Evolutionary conservation across 768 basidiomycete species (phyloP).

Genomic region (Ramaria sp.): DNA sequence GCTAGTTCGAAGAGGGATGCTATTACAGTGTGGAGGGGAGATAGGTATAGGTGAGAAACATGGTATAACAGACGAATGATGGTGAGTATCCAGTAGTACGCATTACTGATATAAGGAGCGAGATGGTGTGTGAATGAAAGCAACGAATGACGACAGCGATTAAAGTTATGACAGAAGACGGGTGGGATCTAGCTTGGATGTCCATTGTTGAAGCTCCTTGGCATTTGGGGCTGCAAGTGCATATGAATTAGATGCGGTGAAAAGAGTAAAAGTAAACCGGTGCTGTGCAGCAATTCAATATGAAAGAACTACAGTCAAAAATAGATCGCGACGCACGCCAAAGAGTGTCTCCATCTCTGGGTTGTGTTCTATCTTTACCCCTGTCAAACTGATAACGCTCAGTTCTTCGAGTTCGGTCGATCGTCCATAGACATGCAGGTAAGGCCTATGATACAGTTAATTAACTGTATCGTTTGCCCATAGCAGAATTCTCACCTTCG

Average conservation of each 20-base stretch:
- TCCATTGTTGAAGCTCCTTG: conserved; percentile 84
- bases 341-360: conserved; percentile 81
- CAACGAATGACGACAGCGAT: not conserved
- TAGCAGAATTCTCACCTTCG: conserved; percentile 43
- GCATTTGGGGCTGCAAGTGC: conserved; percentile 71
- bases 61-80: conserved; percentile 1
- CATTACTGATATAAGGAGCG: not conserved
- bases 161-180: conserved; percentile 36
- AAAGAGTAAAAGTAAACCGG: conserved; percentile 80
- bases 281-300: conserved; percentile 39
- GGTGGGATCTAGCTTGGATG: conserved; percentile 74
- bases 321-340: conserved; percentile 45
- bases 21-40: not conserved
- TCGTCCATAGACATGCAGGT: conserved; percentile 78
- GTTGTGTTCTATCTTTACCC: conserved; percentile 79
- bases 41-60: not conserved
- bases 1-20: not conserved
- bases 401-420: conserved; percentile 79
- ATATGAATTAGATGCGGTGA: conserved; percentile 87
- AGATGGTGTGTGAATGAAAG: not conserved
- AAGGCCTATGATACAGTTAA: conserved; percentile 48
- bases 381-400: conserved; percentile 70
- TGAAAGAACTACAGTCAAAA: not conserved
- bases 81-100: not conserved
- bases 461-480: not conserved